Base-by-base conservation (phyloP, 352 stramenopile species). In the Elongisporangium prolatum region DNA sequence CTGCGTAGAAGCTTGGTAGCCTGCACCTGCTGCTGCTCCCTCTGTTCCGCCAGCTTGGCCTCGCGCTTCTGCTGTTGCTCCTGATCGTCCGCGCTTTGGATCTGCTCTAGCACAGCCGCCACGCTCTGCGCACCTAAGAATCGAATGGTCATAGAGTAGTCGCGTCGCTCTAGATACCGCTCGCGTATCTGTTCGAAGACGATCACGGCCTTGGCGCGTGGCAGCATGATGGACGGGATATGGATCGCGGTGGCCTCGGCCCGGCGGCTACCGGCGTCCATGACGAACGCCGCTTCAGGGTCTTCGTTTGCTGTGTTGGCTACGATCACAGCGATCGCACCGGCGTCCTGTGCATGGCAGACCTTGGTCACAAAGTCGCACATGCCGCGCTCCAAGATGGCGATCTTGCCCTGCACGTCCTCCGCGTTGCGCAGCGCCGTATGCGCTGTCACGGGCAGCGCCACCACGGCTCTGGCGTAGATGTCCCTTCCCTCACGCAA, bases 301-400 rank as follows among this genome's bases (percentile, higher is more conserved):
- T 67, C 56, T 9, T 40, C 28, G 55, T 50, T 59, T 25, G 60
- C 57, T 21, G 69, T 64, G 63, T 93, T 91, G 21, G 77, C 77
- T 18, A 94, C 75, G 18, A 94, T 48, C 44, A 91, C 74, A 0
- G 80, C 82, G 44, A 92, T 44, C 21, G 80, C 83, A 9, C 85
- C 82, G 8, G 84, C 84, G 16, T 70, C 71, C 52, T 94, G 84
- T 0, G 76, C 83, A 52, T 88, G 73, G 17, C 83, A 48, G 44
- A 78, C 75, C 60, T 94, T 94, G 25, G 74, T 79, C n/a, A 91
- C 67, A 63, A 93, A 94, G 68, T 92, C 77, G 63, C 82, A 94
- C 24, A 67, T 57, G 9, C 84, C 84, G 1, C 84, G 77, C 51
- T 91, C 71, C 13, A 91, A 67, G 16, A 91, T 59, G 16, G 77